Evolutionary conservation across 2,329 filamentous ascomycete genomes (phyloP).

Genomic region (Thermochaetoides dissita): DNA sequence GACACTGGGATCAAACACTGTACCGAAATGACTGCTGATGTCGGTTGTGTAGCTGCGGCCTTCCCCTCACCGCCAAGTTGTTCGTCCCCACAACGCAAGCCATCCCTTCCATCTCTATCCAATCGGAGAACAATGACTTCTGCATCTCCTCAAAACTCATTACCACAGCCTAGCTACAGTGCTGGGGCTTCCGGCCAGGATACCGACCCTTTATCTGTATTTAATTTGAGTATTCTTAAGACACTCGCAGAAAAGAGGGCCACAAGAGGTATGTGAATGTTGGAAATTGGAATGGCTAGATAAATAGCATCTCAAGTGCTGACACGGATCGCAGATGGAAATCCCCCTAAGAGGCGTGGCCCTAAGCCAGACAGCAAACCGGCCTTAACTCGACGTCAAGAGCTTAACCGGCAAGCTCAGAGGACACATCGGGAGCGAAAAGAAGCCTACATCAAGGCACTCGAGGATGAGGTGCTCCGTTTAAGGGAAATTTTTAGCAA

Average conservation of each 20-base stretch:
- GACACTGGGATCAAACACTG: background rate
- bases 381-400: slow-evolving; percentile 78
- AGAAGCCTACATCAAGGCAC: slow-evolving; percentile 84
- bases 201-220: slow-evolving; percentile 26
- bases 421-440: slow-evolving; percentile 94
- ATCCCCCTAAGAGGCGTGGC: slow-evolving; percentile 74
- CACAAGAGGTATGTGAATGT: slow-evolving; percentile 46
- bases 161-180: slow-evolving; percentile 12
- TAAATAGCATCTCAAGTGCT: background rate
- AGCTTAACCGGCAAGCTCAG: slow-evolving; percentile 90
- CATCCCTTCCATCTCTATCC: slow-evolving; percentile 21
- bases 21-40: slow-evolving; percentile 21
- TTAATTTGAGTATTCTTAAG: slow-evolving; percentile 52
- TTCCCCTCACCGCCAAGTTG: slow-evolving; percentile 25
- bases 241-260: slow-evolving; percentile 58
- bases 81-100: slow-evolving; percentile 20
- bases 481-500: slow-evolving; percentile 74
- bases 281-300: too few species aligned
- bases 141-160: slow-evolving; percentile 21
- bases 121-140: slow-evolving; percentile 30
- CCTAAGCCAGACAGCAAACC: slow-evolving; percentile 96
- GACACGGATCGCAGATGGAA: slow-evolving; percentile 47
- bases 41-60: slow-evolving; percentile 18
- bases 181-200: slow-evolving; percentile 20
- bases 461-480: slow-evolving; percentile 81